Evolutionary conservation across 129 eudicot species (phyloP), one percentile per base, ranked within the genome.

Genomic region (Chrysanthemum lavandulifolium): DNA sequence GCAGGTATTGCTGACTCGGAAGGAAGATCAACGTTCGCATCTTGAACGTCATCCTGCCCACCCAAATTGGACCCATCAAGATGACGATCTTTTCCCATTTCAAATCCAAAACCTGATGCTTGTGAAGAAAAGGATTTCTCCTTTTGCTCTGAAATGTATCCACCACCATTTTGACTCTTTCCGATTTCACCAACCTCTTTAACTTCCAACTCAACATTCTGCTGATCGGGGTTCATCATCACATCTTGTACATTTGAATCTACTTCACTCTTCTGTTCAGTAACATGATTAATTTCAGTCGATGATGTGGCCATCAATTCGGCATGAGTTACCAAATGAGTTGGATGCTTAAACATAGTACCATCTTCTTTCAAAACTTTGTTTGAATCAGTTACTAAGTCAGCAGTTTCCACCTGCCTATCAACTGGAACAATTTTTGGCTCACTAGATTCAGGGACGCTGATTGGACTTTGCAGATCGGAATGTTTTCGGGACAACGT

Each of bases 301-400:
- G 97, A 79, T 72, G 89, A 76, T 36, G 76, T 86, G 23, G 96
- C 91, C 94, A 85, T 86, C 75, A 88, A 82, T 81, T 95, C 99
- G 69, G 93, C 78, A 61, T 96, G 99, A 13, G 99, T 95, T 68
- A 95, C 95, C 76, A 95, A 71, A 82, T 95, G 99, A 81, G 99
- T 95, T 50, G 99, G 99, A 82, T 85, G 97, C 85, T 85, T 88
- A 78, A 88, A 95, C 87, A 82, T 86, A 13, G 61, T 14, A 12
- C 76, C 23, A 52, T 86, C 85, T 49, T 83, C 95, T 72, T 69
- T 86, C 23, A 66, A 64, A 10, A 61, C 47, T 80, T 72, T 80
- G 49, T 68, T 80, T 43, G 84, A 90, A 75, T 82, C 90, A 66
- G 25, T 82, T 70, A 75, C 74, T 2, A 76, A 69, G 53, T 87